A percentile compares a stretch with the other conserved stretches of the same genome.
Conservation (phyloP, 495 filamentous ascomycete genomes). For the Neurospora sublineolata region DNA sequence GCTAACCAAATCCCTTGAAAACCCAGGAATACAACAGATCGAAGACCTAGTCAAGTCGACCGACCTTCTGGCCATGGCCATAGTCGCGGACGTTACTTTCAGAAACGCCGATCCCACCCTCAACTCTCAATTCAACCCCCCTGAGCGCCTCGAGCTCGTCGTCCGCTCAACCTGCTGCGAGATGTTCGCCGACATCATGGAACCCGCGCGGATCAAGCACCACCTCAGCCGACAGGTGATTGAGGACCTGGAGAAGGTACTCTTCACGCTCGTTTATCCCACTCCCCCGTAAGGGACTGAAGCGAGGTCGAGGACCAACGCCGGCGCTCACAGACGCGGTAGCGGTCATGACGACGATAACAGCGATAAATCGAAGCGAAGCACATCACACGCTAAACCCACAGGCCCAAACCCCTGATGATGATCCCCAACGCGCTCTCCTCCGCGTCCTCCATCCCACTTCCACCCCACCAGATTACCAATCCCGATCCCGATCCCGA, state of each 20-base stretch:
- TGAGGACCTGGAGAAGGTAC: slow-evolving; percentile 6
- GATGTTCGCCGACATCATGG: background rate
- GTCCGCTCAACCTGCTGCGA: background rate
- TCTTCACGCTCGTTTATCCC: slow-evolving; percentile 18
- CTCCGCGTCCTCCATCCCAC: background rate
- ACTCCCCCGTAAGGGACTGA: slow-evolving; percentile 5
- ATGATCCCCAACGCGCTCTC: background rate
- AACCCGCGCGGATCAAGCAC: background rate
- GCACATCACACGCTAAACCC: background rate
- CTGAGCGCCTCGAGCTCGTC: background rate
- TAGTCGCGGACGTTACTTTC: background rate
- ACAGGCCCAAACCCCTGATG: background rate
- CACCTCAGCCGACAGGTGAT: background rate
- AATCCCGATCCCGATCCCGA: background rate
- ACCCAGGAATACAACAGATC: too few relatives aligned
- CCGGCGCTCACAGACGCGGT: too few relatives aligned
- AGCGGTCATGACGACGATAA: too few relatives aligned
- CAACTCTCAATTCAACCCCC: background rate
- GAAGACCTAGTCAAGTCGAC: background rate
- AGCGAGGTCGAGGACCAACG: too few relatives aligned
- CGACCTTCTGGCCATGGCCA: background rate
- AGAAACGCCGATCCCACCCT: background rate
- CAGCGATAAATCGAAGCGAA: too few relatives aligned
- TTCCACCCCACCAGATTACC: background rate
- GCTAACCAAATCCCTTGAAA: too few relatives aligned